Base-by-base conservation (phyloP, 2,329 filamentous ascomycete species). In the Aureobasidium sp. region DNA sequence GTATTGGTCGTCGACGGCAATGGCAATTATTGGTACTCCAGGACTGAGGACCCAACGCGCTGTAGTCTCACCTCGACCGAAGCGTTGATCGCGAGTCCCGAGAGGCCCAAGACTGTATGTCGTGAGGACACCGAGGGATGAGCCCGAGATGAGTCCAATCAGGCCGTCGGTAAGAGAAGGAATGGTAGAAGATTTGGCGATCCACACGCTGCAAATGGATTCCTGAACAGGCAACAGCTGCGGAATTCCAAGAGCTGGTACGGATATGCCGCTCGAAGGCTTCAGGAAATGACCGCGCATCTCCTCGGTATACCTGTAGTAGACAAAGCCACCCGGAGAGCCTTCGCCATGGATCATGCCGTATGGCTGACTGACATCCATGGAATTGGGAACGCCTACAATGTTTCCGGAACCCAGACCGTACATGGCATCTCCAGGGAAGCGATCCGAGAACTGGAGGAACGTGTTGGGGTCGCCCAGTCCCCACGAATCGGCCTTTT, bases 21-120 rank as follows among this genome's bases (percentile, higher is more conserved):
- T 85, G 1, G 85, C 84, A 60, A 97, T 82, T 64, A 99, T 94
- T 0, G 94, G 94, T 3, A 97, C 91, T 44, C 94, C 94, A 2
- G 94, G 94, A 70, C 91, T 91, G 14, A 97, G 79, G 11, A 90
- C 86, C 93, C 93, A 97, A 67, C 88, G 89, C 37, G 90, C 89
- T 42, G 90, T 96, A 66, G 94, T 82, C 68, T 95, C 88, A 4
- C 91, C 91, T 44, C 85, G 84, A 40, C 81, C 79, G 65, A 87
- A 84, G 62, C 87, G 82, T 60, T 84, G 80, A 57, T 84, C 78
- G 56, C 87, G 84, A 22, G 62, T 64, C 19, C 64, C 67, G 8
- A 66, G 68, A 19, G 69, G 67, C 9, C 72, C 72, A 1, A 97
- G 77, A 22, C 90, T 87, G 75, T 94, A 97, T 0, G 90, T 82